phyloP scores from a whole-genome alignment of 306 rosid genomes.

The Pterocarpus macrocarpus region DNA sequence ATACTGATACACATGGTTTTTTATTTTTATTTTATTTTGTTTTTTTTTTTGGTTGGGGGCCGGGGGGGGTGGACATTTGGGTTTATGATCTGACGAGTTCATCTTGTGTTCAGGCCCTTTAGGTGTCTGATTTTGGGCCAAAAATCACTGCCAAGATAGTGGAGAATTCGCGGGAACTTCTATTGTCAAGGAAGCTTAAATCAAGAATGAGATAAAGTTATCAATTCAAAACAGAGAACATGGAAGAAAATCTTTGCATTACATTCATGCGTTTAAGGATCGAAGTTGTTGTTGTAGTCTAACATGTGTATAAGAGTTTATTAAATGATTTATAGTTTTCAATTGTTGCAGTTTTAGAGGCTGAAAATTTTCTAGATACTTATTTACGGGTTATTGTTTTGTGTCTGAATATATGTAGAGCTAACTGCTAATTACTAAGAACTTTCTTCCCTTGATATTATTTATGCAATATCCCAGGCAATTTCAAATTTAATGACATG shows the following conservation, averaged over 20 bases:
- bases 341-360: background rate
- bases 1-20: too few relatives aligned
- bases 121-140: slow-evolving; percentile 94
- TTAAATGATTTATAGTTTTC: background rate
- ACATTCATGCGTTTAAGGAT: background rate
- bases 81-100: background rate
- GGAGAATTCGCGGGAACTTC: slow-evolving; percentile 85
- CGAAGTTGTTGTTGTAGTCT: slow-evolving; percentile 18
- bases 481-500: slow-evolving; percentile 34
- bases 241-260: background rate
- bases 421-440: background rate
- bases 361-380: background rate
- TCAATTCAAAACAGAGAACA: background rate
- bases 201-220: slow-evolving; percentile 94
- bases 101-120: slow-evolving; percentile 64
- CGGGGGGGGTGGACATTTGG: background rate
- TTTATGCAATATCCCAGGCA: slow-evolving; percentile 22
- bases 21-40: too few relatives aligned
- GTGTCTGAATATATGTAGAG: background rate
- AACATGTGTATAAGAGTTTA: slow-evolving; percentile 24
- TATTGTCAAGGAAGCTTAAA: slow-evolving; percentile 86
- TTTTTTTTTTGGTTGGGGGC: too few relatives aligned
- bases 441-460: background rate
- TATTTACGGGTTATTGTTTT: too few relatives aligned
- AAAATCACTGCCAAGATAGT: slow-evolving; percentile 86